phyloP scores from a whole-genome alignment of 352 stramenopile genomes.

The Vaucheria bursata region DNA sequence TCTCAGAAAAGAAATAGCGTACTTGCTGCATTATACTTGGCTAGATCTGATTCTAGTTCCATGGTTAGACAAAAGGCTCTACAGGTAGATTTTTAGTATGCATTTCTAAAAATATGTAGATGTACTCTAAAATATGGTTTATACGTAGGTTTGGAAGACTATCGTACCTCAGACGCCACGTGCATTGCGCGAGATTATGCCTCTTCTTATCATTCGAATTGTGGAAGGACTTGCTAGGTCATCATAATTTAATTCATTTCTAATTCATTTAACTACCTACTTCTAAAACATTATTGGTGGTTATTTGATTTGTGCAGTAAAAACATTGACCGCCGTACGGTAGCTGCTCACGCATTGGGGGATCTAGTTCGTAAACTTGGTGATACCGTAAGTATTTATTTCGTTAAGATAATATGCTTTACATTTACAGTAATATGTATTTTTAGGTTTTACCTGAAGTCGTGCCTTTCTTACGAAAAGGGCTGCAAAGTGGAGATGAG shows the following conservation, averaged over 20 bases:
- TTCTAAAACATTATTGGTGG: no score
- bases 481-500: constrained; percentile 66
- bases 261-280: no score
- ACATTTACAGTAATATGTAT: not conserved
- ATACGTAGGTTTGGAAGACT: constrained; percentile 96
- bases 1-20: constrained; percentile 70
- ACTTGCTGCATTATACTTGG: constrained; percentile 94
- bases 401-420: not conserved
- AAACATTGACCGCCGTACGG: constrained; percentile 60
- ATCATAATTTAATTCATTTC: no score
- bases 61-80: constrained; percentile 91
- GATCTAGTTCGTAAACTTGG: constrained; percentile 98
- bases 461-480: constrained; percentile 90
- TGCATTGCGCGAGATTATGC: constrained; percentile 93
- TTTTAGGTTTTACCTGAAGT: constrained; percentile 90
- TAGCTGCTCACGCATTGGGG: constrained; percentile 75
- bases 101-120: no score
- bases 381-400: constrained; percentile 55
- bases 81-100: constrained; percentile 58
- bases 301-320: no score
- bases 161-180: constrained; percentile 91
- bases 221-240: constrained; percentile 82
- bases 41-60: constrained; percentile 87
- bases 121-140: no score
- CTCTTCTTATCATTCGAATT: constrained; percentile 87